A percentile compares a stretch with the other conserved stretches of the same genome.
phyloP scores from a whole-genome alignment of 805 yeast genomes.

The Suhomyces pyralidae region DNA sequence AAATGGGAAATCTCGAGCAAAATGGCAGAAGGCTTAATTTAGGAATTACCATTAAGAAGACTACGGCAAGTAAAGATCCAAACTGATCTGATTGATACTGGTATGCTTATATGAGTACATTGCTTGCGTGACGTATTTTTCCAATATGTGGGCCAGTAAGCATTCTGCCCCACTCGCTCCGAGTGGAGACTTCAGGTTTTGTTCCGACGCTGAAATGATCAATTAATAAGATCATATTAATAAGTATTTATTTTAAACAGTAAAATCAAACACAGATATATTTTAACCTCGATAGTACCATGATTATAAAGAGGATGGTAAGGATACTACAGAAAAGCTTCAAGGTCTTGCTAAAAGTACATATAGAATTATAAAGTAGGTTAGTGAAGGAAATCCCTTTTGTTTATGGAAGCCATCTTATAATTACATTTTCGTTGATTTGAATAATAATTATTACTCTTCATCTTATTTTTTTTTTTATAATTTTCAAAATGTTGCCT shows the following conservation, averaged over 20 bases:
- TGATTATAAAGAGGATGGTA: not conserved
- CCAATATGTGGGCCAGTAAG: not conserved
- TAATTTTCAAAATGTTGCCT: not conserved
- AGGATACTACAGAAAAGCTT: not conserved
- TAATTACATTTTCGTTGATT: not conserved
- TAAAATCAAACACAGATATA: not conserved
- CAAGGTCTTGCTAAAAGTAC: not conserved
- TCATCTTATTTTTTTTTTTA: not conserved
- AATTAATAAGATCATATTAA: not conserved
- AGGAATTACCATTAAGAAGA: not conserved
- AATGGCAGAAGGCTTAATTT: not conserved
- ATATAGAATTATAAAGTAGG: conserved; percentile 1
- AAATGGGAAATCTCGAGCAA: not conserved
- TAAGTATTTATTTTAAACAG: not conserved
- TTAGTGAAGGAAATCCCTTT: not conserved
- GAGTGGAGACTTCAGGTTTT: not conserved
- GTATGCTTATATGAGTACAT: not conserved
- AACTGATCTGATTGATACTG: not conserved
- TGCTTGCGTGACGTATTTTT: not conserved
- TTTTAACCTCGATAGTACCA: not conserved
- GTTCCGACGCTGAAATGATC: not conserved
- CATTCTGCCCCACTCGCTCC: not conserved
- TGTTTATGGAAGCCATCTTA: not conserved
- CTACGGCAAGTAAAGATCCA: not conserved
- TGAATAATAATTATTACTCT: not conserved